Evolutionary conservation across 2,329 filamentous ascomycete species (phyloP), one percentile per base, ranked within the genome.

Genomic region (Paraphoma sp.): DNA sequence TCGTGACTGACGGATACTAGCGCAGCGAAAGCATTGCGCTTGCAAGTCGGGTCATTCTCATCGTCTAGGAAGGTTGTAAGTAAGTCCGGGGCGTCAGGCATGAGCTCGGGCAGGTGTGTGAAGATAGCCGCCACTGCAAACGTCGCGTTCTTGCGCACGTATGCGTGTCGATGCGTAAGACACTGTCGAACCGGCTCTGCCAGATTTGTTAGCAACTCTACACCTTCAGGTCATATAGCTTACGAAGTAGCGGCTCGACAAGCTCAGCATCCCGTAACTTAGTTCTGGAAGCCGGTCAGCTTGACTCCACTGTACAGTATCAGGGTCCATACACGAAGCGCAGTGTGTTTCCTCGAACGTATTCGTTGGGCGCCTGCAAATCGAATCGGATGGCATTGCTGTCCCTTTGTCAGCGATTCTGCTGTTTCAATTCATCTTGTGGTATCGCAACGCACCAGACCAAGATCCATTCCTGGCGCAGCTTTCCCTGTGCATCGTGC

Each of bases 381-480:
- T 99, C 95, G 78, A 98, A 97, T 73, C 94, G 89, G 73, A 99
- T 98, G 65, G 95, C 95, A 79, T 99, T 99, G 80, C 94, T 97
- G 70, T 51, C 51, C 16, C 36, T 30, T 8, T 9, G 65, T 78
- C 63, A 79, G 59, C 41, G 16, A 51, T n/a, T n/a, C 12, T 23
- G 23, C 36, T 40, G 16, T 38, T 16, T 42, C 40, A 3, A 14
- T 17, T 10, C 9, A 17, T 23, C 5, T 38, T 23, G 31, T 14
- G 48, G 16, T 43, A 68, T 78, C 10, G 33, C 16, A 6, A 76
- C 84, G 67, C 81, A 97, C 94, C 95, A 99, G 71, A 99, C 95
- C 73, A 99, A 82, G 77, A 99, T 99, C 92, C 97, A 98, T 82
- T 99, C 95, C 81, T 99, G 95, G 84, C 97, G 97, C 64, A 99